phyloP scores from a whole-genome alignment of 495 filamentous ascomycete species.

The Achaetomiella virescens region DNA sequence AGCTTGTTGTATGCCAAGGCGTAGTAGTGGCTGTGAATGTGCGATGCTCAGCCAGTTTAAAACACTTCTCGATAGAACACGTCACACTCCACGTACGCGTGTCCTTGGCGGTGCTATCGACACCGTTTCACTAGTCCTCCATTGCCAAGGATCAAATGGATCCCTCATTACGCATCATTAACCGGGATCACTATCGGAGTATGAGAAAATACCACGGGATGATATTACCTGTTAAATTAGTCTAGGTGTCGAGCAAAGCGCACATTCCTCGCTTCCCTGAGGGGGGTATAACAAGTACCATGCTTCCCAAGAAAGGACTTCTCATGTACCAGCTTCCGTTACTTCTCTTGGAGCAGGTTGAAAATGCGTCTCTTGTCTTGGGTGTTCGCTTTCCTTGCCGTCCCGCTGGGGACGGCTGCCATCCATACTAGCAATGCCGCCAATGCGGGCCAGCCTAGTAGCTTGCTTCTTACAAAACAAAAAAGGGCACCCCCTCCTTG shows the following conservation, averaged over 20 bases:
- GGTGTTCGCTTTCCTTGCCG: not conserved
- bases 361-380: not conserved
- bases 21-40: too few species aligned
- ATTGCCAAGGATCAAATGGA: not conserved
- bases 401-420: not conserved
- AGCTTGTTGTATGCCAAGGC: too few species aligned
- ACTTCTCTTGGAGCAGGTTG: not conserved
- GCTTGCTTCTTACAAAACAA: not conserved
- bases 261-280: not conserved
- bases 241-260: not conserved
- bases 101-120: too few species aligned
- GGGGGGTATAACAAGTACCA: not conserved
- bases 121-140: too few species aligned
- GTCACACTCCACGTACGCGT: too few species aligned
- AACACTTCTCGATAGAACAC: too few species aligned
- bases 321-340: not conserved
- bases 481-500: constrained; percentile 6
- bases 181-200: not conserved
- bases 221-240: constrained; percentile 11
- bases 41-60: too few species aligned
- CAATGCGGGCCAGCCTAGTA: constrained; percentile 16
- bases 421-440: constrained; percentile 10
- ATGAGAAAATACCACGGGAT: constrained; percentile 12
- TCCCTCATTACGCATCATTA: not conserved
- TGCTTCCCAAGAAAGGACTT: not conserved